Evolutionary conservation across 148 eudicot species (phyloP).

Genomic region (Camellia japonica): DNA sequence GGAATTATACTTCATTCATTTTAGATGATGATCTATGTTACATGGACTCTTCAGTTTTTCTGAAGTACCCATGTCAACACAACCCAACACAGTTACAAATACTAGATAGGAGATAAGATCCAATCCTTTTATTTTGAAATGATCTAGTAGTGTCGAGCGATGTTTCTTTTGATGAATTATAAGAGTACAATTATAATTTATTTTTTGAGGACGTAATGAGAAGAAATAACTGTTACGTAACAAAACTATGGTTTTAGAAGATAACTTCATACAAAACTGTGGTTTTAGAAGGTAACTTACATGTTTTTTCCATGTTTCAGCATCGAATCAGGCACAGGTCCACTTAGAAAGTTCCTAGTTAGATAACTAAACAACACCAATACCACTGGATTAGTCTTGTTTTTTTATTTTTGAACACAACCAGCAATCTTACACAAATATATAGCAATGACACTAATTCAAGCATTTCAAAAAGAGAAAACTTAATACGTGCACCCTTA

Average conservation of each 20-base stretch:
- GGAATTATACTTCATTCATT: no score
- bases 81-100: no score
- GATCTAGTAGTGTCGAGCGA: no score
- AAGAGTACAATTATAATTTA: not conserved
- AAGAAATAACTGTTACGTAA: no score
- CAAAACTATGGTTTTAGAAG: no score
- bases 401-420: not conserved
- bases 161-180: no score
- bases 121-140: no score
- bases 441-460: not conserved
- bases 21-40: no score
- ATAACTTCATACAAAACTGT: no score
- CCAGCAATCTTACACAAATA: not conserved
- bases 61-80: no score
- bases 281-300: conserved; percentile 14
- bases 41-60: no score
- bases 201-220: not conserved
- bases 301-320: conserved; percentile 7
- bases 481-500: not conserved
- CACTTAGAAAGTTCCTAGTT: conserved; percentile 32
- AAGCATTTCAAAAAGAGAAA: not conserved
- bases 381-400: not conserved
- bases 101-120: no score
- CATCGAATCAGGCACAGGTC: conserved; percentile 30
- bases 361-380: conserved; percentile 16